A percentile compares a stretch with the other conserved stretches of the same genome.
Conservation (phyloP, 176 grass and related monocot genomes). For the Elaeis guineensis region DNA sequence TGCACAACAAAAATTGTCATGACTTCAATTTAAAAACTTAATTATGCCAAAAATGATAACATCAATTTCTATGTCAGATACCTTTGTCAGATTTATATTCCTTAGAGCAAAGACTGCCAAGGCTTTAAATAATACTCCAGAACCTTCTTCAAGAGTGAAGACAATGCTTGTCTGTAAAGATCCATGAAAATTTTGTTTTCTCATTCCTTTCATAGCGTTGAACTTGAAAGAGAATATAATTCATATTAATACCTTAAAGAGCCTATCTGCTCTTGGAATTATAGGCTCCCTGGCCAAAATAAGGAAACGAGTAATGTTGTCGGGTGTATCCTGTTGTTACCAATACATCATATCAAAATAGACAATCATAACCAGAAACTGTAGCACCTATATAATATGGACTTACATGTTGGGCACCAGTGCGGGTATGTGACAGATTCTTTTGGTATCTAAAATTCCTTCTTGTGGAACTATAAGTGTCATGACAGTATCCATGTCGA, state of each 20-base stretch:
- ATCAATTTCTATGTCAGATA: constrained; percentile 4
- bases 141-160: constrained; percentile 47
- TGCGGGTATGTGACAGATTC: too few species aligned
- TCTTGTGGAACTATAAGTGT: too few species aligned
- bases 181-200: background rate
- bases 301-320: constrained; percentile 44
- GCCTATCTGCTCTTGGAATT: constrained; percentile 27
- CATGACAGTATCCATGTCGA: too few species aligned
- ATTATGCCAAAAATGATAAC: background rate
- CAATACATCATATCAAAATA: background rate
- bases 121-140: constrained; percentile 42
- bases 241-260: constrained; percentile 39
- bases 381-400: background rate
- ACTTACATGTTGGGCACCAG: too few species aligned
- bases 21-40: background rate
- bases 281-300: constrained; percentile 37
- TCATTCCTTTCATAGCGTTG: background rate
- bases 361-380: background rate
- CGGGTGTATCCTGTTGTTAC: constrained; percentile 35
- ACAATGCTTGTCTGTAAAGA: constrained; percentile 45
- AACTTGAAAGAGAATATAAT: background rate
- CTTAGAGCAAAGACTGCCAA: constrained; percentile 45
- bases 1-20: background rate
- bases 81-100: constrained; percentile 46
- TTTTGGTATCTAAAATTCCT: too few species aligned